Conservation (phyloP, 441 rosid genomes). For the Cnidoscolus chayamansa region DNA sequence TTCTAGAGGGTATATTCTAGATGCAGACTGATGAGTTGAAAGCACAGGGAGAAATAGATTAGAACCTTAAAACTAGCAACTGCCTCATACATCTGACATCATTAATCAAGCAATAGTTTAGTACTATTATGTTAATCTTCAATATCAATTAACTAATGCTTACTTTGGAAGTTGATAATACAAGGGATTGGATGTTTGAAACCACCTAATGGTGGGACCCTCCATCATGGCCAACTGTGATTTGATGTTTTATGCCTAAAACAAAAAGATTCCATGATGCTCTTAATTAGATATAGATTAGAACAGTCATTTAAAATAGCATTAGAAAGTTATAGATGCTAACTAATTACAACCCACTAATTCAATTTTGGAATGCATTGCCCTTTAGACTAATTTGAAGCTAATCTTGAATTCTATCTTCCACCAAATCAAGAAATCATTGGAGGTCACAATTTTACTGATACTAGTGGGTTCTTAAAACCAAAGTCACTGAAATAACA, state of each 20-base stretch:
- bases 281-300: neutral
- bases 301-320: conserved; percentile 5
- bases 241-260: conserved; percentile 17
- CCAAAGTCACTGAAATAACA: neutral
- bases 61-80: neutral
- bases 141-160: neutral
- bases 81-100: neutral
- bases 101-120: neutral
- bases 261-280: conserved; percentile 27
- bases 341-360: neutral
- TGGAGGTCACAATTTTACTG: neutral
- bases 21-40: neutral
- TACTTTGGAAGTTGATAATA: conserved; percentile 9
- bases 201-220: conserved; percentile 28
- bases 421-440: conserved; percentile 20
- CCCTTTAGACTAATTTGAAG: conserved; percentile 21
- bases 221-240: conserved; percentile 21
- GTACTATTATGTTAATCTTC: neutral
- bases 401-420: conserved; percentile 26
- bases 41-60: neutral
- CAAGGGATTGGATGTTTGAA: conserved; percentile 12
- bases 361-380: conserved; percentile 17
- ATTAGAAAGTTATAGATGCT: neutral
- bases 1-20: neutral
- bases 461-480: conserved; percentile 10